Base-by-base conservation (phyloP, 148 eudicot species). In the Rheum nobile region DNA sequence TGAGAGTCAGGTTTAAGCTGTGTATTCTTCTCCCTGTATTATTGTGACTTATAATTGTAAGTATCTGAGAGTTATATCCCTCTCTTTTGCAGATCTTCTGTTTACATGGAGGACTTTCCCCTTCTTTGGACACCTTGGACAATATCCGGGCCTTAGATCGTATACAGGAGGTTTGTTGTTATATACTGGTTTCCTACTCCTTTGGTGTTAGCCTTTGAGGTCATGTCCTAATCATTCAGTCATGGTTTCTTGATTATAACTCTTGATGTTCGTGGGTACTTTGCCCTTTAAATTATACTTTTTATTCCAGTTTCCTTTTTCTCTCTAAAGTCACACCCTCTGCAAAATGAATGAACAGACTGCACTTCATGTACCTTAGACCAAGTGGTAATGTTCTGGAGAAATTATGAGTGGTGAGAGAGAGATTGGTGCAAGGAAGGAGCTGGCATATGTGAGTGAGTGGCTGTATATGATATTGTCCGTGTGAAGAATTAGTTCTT, bases 51-150 rank as follows among this genome's bases (percentile, higher is more conserved):
- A 12, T 50, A 0, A 21, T 8, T 55, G 21, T 32, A 0, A 21
- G 8, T 67, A 13, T 67, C 65, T 32, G 31, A 50, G 39, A 68
- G 22, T 35, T 8, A 48, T 76, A 47, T 19, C 35, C 41, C 26
- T 4, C 41, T 65, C 19, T 71, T 57, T 73, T 74, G 37, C 71
- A 89, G 93, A 57, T 89, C 22, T 89, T 89, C 85, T 89, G 93
- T 74, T 84, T 89, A 82, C 93, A 89, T 79, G 93, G 93, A 61
- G 93, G 93, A 21, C 93, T 89, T 75, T 89, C 93, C 26, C 93
- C 93, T 37, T 89, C 93, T 72, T 79, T 89, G 82, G 93, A 89
- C 74, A 89, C 93, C n/a, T 77, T 89, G 65, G 93, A 89, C 76
- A 89, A 89, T 75, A 84, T 89, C 37, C 90, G 93, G 74, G 87